Percentiles rank a stretch among this genome's conserved stretches.
Conservation (phyloP, 257 asterid species). For the Apocynum venetum region DNA sequence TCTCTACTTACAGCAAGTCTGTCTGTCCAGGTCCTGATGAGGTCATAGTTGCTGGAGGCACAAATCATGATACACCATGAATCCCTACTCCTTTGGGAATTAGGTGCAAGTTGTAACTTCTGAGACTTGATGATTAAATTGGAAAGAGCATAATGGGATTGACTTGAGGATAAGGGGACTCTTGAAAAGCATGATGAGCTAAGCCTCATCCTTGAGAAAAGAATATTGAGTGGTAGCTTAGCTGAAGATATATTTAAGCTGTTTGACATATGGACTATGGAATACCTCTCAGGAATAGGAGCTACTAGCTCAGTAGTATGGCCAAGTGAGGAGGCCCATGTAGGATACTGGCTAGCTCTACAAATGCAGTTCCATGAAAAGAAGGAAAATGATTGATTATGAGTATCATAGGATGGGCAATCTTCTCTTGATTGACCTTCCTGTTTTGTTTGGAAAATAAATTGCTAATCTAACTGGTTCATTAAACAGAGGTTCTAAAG, state of each 20-base stretch:
- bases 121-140: too few relatives aligned
- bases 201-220: neutral
- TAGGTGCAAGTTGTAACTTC: neutral
- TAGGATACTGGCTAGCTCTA: neutral
- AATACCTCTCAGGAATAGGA: neutral
- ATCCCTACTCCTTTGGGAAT: neutral
- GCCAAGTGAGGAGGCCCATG: too few relatives aligned
- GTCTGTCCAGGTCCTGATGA: neutral
- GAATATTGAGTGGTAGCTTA: neutral
- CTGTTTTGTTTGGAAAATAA: too few relatives aligned
- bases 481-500: too few relatives aligned
- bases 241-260: neutral
- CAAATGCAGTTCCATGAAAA: neutral
- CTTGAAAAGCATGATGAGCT: neutral
- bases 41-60: neutral
- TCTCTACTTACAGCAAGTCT: neutral
- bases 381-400: neutral
- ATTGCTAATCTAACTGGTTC: too few relatives aligned
- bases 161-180: neutral
- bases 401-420: too few relatives aligned
- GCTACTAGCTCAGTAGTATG: neutral
- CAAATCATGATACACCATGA: neutral
- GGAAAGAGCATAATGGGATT: neutral
- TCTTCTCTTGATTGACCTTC: too few relatives aligned
- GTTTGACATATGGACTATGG: neutral